These are phyloP conservation scores for Phaeolepiota aurea DNA, from an alignment of 768 basidiomycete genomes.

Conservation along the genomic window DNA sequence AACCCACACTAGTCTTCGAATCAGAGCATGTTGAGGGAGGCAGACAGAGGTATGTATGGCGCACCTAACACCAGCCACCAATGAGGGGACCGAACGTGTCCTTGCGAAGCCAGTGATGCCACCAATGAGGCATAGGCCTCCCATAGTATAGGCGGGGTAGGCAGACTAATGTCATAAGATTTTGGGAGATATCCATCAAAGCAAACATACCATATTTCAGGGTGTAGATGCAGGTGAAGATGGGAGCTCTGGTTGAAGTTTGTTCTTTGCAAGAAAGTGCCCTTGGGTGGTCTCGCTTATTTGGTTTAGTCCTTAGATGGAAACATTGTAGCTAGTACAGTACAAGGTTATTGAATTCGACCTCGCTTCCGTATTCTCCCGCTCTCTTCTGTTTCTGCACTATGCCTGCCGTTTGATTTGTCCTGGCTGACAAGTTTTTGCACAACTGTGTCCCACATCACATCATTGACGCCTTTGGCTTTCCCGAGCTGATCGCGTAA, in stretches of 20 bases:
- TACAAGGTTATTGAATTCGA: conserved; percentile 10
- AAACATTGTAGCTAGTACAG: no score
- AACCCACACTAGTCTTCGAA: background rate
- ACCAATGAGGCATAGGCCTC: conserved; percentile 67
- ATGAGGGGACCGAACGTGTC: conserved; percentile 72
- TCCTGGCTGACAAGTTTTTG: conserved; percentile 43
- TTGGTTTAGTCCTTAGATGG: no score
- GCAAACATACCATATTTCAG: conserved; percentile 2
- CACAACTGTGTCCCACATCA: conserved; percentile 87
- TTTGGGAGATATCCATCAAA: background rate
- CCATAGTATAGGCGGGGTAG: conserved; percentile 73
- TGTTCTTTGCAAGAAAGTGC: no score
- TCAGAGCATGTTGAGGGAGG: no score
- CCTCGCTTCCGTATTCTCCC: conserved; percentile 1
- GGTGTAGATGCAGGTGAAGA: background rate
- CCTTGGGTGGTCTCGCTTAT: no score
- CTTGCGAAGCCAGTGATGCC: conserved; percentile 65
- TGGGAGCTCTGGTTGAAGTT: background rate
- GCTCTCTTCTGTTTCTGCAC: background rate
- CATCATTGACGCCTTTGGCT: conserved; percentile 88
- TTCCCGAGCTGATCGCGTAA: conserved; percentile 66
- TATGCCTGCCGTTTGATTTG: conserved; percentile 8
- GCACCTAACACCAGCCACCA: conserved; percentile 79
- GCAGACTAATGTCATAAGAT: conserved; percentile 46
- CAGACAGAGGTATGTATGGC: no score